Evolutionary conservation across 1,139 yeast genomes (phyloP), one percentile per base, ranked within the genome.

Genomic region (Wickerhamomyces sp.): DNA sequence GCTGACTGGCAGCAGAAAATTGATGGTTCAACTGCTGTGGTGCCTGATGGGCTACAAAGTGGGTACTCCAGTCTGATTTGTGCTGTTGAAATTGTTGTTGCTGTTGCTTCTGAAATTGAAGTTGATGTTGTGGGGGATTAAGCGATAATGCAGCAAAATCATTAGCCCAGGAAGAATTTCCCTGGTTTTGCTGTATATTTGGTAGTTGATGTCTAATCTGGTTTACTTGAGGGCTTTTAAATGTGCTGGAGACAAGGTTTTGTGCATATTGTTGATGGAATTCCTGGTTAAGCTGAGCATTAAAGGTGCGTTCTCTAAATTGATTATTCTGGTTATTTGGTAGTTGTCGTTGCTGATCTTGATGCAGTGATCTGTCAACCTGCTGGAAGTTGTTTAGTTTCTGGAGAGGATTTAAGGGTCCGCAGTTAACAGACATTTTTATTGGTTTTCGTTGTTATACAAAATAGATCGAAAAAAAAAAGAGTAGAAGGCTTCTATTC

Each of bases 341-440:
- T 30, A 28, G 35, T 10, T 35, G 35, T 6, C 31, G 35, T 13
- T 45, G 51, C 14, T 47, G 48, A 17, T 51, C 58, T 19, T 51
- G 55, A n/a, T 55, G 58, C 3, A 53, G 45, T 0, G 56, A 48
- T 28, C 58, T 47, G 29, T 55, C 59, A 15, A 43, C 46, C 27
- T 52, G 54, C 4, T 56, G 15, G 32, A 53, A 56, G 27, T 42
- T 45, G 4, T 51, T 38, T 22, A 55, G 48, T 35, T 52, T 47
- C 37, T 54, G 55, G 4, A 55, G 43, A 0, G 58, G 47, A 35
- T 50, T 53, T 3, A 49, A 39, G 15, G 59, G 59, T 7, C 58
- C 59, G 38, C 59, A 55, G 15, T 27, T 36, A 12, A 34, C 35
- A 31, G 36, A 36, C 28, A 22, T 28, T 24, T 15, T 12, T 21